These are phyloP conservation scores for Pseudogymnoascus sp. DNA, from an alignment of 2,329 filamentous ascomycete genomes.

Conservation along the genomic window DNA sequence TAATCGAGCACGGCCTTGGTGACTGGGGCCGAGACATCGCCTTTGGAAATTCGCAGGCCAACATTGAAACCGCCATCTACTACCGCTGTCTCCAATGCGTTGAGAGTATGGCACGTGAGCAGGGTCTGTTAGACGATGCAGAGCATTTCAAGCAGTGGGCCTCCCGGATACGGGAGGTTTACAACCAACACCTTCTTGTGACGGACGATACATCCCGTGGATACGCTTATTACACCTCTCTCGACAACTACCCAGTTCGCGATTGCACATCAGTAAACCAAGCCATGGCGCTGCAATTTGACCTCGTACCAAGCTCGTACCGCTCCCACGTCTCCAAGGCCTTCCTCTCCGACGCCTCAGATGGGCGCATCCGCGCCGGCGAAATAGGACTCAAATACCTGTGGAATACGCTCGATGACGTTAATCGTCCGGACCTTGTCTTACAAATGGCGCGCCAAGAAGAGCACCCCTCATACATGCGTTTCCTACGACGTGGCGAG, in stretches of 20 bases:
- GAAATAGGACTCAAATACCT: slow-evolving; percentile 36
- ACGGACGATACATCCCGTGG: slow-evolving; percentile 26
- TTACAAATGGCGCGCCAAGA: slow-evolving; percentile 39
- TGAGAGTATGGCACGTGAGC: slow-evolving; percentile 17
- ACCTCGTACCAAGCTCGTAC: slow-evolving; percentile 24
- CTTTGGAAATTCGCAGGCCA: slow-evolving; percentile 37
- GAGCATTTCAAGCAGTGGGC: slow-evolving; percentile 24
- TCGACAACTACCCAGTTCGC: slow-evolving; percentile 26
- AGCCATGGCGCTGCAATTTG: slow-evolving; percentile 32
- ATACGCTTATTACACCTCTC: slow-evolving; percentile 33
- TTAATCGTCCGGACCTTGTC: slow-evolving; percentile 35
- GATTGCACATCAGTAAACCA: slow-evolving; percentile 35
- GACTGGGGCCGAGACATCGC: slow-evolving; percentile 39
- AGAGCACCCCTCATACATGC: slow-evolving; percentile 37
- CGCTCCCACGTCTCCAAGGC: slow-evolving; percentile 24
- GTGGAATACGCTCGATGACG: slow-evolving; percentile 26
- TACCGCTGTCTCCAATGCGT: slow-evolving; percentile 33
- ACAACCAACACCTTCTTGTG: slow-evolving; percentile 31
- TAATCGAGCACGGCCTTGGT: slow-evolving; percentile 37
- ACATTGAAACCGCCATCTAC: slow-evolving; percentile 39
- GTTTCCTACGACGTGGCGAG: slow-evolving; percentile 37
- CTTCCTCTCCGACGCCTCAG: slow-evolving; percentile 25
- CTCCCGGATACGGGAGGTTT: slow-evolving; percentile 27
- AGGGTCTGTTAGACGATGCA: slow-evolving; percentile 30
- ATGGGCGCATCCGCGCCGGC: slow-evolving; percentile 32